These are phyloP conservation scores for Geotrichum restrictum DNA, from an alignment of 1,139 yeast species.

Conservation along the genomic window DNA sequence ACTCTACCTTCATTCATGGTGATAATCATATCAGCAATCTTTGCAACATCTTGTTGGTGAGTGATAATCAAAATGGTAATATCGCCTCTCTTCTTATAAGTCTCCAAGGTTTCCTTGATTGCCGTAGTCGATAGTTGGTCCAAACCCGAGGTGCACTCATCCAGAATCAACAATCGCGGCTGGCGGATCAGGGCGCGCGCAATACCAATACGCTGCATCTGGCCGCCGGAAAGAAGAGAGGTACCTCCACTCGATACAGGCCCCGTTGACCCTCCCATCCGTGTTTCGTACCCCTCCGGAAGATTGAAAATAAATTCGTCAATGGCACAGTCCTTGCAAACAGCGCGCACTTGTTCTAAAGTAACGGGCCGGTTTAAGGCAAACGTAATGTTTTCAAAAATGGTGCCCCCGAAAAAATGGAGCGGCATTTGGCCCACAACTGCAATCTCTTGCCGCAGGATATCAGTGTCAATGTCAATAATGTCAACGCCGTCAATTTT, in stretches of 20 bases:
- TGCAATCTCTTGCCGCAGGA: constrained; percentile 63
- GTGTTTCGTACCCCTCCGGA: constrained; percentile 44
- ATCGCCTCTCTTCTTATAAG: constrained; percentile 51
- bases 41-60: constrained; percentile 75
- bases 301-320: constrained; percentile 37
- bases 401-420: constrained; percentile 64
- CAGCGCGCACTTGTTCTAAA: constrained; percentile 36
- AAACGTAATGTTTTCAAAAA: constrained; percentile 69
- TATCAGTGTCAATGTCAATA: constrained; percentile 54
- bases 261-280: constrained; percentile 43
- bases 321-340: constrained; percentile 35
- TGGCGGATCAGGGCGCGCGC: constrained; percentile 68
- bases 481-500: constrained; percentile 60
- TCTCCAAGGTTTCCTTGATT: constrained; percentile 39
- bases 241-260: constrained; percentile 34
- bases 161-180: constrained; percentile 59
- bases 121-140: constrained; percentile 54
- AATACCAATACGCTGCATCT: constrained; percentile 79
- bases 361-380: constrained; percentile 40
- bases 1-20: constrained; percentile 14
- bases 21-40: constrained; percentile 37
- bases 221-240: constrained; percentile 66
- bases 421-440: constrained; percentile 85
- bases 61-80: constrained; percentile 79
- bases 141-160: constrained; percentile 72